Evolutionary conservation across 257 asterid genomes (phyloP).

Genomic region (Gynochthodes officinalis): DNA sequence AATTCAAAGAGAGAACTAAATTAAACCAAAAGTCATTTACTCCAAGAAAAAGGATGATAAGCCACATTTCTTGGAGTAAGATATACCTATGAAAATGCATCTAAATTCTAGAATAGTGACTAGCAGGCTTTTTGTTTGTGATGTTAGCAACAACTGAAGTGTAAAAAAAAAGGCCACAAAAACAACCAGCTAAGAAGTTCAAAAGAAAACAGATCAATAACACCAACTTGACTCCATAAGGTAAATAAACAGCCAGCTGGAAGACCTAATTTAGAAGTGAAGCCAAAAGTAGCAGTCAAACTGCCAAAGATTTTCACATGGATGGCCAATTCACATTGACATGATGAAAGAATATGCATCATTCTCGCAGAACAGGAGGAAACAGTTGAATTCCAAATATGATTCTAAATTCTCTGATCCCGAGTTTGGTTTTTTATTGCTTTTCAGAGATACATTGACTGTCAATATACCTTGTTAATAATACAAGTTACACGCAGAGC

Average conservation of each 20-base stretch:
- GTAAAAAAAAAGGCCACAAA: background rate
- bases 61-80: background rate
- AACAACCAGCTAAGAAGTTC: background rate
- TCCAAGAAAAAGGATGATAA: background rate
- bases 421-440: background rate
- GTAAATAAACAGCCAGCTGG: background rate
- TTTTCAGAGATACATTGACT: background rate
- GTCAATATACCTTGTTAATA: background rate
- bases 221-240: background rate
- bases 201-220: background rate
- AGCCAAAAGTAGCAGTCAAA: background rate
- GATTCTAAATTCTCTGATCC: background rate
- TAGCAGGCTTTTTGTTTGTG: background rate
- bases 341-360: no score
- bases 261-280: background rate
- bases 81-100: background rate
- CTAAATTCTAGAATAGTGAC: background rate
- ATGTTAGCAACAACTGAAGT: no score
- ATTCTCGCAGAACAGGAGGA: no score
- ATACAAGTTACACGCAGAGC: background rate
- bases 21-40: background rate
- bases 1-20: background rate
- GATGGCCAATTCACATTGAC: no score
- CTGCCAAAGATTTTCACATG: no score
- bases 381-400: no score